phyloP scores from a whole-genome alignment of 1,139 yeast species.

The Sugiyamaella paludigena region DNA sequence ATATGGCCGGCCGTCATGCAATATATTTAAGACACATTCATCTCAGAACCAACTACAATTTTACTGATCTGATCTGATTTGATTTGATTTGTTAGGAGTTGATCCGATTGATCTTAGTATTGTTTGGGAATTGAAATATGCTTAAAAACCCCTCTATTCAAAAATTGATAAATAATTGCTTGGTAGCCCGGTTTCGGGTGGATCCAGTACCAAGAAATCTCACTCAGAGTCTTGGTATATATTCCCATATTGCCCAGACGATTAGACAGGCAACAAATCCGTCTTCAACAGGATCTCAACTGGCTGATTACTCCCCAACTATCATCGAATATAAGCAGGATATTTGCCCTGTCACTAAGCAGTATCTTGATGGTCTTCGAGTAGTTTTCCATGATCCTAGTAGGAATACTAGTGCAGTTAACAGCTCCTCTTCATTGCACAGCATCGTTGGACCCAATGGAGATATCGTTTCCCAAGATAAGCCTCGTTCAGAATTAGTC shows the following conservation, averaged over 20 bases:
- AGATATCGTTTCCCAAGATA: slow-evolving; percentile 13
- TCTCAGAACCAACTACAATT: too few relatives aligned
- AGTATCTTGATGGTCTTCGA: slow-evolving; percentile 29
- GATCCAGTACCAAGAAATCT: slow-evolving; percentile 33
- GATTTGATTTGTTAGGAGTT: too few relatives aligned
- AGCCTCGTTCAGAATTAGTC: neutral
- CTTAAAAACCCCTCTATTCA: slow-evolving; percentile 19
- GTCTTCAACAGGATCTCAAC: slow-evolving; percentile 4
- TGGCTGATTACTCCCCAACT: slow-evolving; percentile 16
- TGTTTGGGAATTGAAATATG: slow-evolving; percentile 5
- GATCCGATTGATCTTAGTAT: too few relatives aligned
- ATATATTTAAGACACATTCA: too few relatives aligned
- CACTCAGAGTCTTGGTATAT: slow-evolving; percentile 31
- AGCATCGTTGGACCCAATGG: slow-evolving; percentile 11
- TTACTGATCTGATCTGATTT: too few relatives aligned
- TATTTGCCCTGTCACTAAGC: slow-evolving; percentile 37
- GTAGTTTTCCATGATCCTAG: slow-evolving; percentile 33
- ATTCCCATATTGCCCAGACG: slow-evolving; percentile 23
- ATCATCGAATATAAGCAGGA: slow-evolving; percentile 36
- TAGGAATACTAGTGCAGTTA: neutral
- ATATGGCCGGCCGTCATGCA: too few relatives aligned
- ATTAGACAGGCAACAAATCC: neutral
- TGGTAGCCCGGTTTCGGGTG: slow-evolving; percentile 31
- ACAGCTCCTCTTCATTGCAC: neutral
- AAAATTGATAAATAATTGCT: slow-evolving; percentile 25